Percentiles rank a stretch among this genome's conserved stretches.
phyloP scores from a whole-genome alignment of 192 early-diverging fungal genomes.

The Coemansia sp. region DNA sequence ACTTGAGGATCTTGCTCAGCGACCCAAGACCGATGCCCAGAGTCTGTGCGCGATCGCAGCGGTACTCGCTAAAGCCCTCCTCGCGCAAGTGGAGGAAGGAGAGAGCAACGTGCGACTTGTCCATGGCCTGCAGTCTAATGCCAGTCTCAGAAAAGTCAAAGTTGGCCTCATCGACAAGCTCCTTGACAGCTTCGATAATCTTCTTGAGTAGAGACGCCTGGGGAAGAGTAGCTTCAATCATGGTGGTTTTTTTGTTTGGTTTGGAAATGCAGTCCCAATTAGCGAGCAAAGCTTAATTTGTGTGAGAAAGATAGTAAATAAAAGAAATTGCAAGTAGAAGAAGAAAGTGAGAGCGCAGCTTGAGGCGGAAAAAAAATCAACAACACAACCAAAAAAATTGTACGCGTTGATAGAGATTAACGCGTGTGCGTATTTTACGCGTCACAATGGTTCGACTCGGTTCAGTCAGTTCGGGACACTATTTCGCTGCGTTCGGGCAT shows the following conservation, averaged over 20 bases:
- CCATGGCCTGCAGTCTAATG: constrained; percentile 97
- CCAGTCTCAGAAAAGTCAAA: constrained; percentile 97
- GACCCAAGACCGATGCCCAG: constrained; percentile 87
- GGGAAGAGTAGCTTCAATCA: constrained; percentile 91
- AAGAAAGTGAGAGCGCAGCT: no score
- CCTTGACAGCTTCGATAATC: constrained; percentile 96
- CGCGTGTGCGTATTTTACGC: no score
- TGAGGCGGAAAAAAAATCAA: no score
- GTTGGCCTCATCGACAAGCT: constrained; percentile 95
- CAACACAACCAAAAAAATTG: no score
- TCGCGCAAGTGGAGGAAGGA: constrained; percentile 81
- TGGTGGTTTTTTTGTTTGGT: constrained; percentile 29
- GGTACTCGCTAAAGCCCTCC: constrained; percentile 83
- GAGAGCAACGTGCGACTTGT: constrained; percentile 95
- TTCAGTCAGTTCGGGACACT: no score
- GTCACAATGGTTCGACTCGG: no score
- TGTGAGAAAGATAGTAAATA: neutral
- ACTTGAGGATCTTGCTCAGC: constrained; percentile 92
- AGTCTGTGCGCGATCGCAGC: constrained; percentile 88
- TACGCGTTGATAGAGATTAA: no score
- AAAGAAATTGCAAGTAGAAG: no score
- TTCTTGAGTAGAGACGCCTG: constrained; percentile 90
- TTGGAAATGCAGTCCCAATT: neutral
- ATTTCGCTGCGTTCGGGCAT: no score
- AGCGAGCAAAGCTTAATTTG: neutral